phyloP scores from a whole-genome alignment of 495 filamentous ascomycete genomes.

The Penicillium ochrochloron region DNA sequence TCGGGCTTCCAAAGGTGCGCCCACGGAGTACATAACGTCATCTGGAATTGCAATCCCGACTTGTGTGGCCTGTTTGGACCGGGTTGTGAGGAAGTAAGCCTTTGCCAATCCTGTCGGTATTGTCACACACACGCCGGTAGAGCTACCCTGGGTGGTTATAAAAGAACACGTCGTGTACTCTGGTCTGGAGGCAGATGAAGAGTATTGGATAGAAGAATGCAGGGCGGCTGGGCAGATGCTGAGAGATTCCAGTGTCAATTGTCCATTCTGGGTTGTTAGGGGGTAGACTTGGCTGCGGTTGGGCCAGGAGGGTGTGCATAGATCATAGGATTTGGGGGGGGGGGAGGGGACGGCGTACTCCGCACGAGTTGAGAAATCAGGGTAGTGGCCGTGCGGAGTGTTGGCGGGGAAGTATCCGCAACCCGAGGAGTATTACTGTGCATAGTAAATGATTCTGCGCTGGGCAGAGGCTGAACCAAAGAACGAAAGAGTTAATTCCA shows the following conservation, averaged over 20 bases:
- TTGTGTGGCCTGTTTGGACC: background rate
- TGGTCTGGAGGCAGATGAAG: background rate
- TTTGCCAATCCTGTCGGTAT: constrained; percentile 28
- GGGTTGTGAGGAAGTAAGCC: constrained; percentile 26
- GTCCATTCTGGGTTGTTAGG: background rate
- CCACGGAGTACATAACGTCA: constrained; percentile 19
- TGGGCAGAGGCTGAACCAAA: background rate
- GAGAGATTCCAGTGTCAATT: background rate
- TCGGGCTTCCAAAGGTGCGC: background rate
- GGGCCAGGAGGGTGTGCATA: background rate
- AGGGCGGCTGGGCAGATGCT: constrained; percentile 12
- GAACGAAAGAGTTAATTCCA: background rate
- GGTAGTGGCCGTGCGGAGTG: background rate
- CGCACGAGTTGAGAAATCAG: background rate
- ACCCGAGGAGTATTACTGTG: background rate
- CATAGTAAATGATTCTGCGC: background rate
- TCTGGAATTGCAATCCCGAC: constrained; percentile 18
- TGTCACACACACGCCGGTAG: constrained; percentile 12
- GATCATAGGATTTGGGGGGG: background rate
- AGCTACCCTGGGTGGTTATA: constrained; percentile 9
- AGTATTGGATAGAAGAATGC: constrained; percentile 14
- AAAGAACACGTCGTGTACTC: background rate
- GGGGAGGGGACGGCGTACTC: background rate
- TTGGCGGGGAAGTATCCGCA: constrained; percentile 5
- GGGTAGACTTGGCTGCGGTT: background rate